A percentile compares a stretch with the other conserved stretches of the same genome.
Evolutionary conservation across 176 grass and related monocot genomes (phyloP).

Genomic region (Guadua angustifolia): DNA sequence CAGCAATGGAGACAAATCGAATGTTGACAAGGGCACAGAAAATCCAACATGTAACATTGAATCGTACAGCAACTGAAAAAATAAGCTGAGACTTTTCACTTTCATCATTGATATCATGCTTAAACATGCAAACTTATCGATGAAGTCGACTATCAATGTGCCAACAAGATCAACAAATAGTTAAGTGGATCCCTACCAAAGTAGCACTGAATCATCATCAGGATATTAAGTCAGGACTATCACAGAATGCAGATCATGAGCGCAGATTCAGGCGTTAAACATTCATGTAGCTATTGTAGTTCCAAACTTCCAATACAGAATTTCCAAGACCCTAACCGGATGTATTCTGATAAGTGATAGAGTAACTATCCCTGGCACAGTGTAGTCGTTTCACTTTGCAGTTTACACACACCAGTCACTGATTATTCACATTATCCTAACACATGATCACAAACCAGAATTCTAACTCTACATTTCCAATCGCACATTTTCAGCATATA

Average conservation of each 20-base stretch:
- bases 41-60: slow-evolving; percentile 8
- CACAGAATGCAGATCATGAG: background rate
- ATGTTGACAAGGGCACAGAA: background rate
- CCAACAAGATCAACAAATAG: background rate
- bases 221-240: background rate
- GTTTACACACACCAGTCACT: background rate
- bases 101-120: background rate
- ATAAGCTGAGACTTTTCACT: background rate
- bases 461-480: background rate
- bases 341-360: background rate
- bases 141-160: background rate
- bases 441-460: background rate
- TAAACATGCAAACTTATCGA: background rate
- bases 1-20: background rate
- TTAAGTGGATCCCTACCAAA: background rate
- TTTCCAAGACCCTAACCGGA: background rate
- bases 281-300: background rate
- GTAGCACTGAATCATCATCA: background rate
- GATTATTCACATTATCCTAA: slow-evolving; percentile 8
- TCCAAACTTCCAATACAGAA: background rate
- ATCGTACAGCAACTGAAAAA: background rate
- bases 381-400: slow-evolving; percentile 8
- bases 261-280: background rate
- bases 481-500: background rate
- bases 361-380: background rate